Base-by-base conservation (phyloP, 2,329 filamentous ascomycete species). In the Corniculantispora saksenae region DNA sequence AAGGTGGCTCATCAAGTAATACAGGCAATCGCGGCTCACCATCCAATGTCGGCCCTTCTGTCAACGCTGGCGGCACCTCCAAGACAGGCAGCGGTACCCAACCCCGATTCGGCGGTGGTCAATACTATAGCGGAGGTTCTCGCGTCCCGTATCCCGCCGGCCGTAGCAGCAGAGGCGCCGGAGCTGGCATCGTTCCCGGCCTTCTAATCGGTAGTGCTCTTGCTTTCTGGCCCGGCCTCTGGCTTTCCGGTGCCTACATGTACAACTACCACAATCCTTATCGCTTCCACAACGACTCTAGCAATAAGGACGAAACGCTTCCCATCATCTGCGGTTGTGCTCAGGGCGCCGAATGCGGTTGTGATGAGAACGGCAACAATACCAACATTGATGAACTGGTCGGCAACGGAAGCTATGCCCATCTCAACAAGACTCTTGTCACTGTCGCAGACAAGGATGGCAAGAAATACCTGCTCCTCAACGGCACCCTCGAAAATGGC, bases 401-500 rank as follows among this genome's bases (percentile, higher is more conserved):
- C 51, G 90, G 89, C 63, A 84, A 90, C 73, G 88, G 88, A 47
- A 87, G 82, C 67, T 88, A 88, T 69, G 72, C 73, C 3, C 77
- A 73, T 3, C 79, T 91, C 61, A 89, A 93, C 78, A 82, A 86
- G 70, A 82, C 81, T 0, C 69, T 92, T 2, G 83, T 92, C 64
- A 83, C 81, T 15, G 84, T 94, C 1, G 85, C 83, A 2, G 65
- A 77, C 82, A 61, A 83, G 90, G 67, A 89, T 91, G 87, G 87
- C 58, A 89, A 83, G 1, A 78, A 78, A 67, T 89, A 86, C 1
- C 83, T 95, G 45, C 80, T 91, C 35, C 79, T 94, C 73, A 93
- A 93, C 74, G 92, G 92, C n/a, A 91, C 89, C 0, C 79, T 94
- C 3, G 85, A 88, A 35, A 90, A 91, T 69, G 87, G 86, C 57